These are phyloP conservation scores for Kurtzmaniella quercitrusa DNA, from an alignment of 1,139 yeast genomes.

Conservation along the genomic window DNA sequence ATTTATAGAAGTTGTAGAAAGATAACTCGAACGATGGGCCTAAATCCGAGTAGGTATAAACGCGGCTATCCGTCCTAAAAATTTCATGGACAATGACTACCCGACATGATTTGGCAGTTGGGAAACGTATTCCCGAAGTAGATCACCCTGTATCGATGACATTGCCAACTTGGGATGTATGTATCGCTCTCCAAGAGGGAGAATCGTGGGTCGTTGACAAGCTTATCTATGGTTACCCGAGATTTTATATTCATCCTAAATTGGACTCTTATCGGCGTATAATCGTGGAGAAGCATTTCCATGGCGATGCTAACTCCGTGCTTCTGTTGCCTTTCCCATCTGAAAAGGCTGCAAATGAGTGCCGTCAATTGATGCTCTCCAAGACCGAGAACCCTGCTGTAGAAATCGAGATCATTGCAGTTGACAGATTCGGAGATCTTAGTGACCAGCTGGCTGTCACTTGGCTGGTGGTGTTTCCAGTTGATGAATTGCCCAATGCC, in stretches of 20 bases:
- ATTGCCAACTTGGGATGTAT: conserved; percentile 90
- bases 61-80: not conserved
- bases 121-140: not conserved
- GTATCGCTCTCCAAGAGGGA: conserved; percentile 89
- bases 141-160: conserved; percentile 88
- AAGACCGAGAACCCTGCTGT: conserved; percentile 47
- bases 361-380: conserved; percentile 43
- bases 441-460: conserved; percentile 61
- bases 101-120: not conserved
- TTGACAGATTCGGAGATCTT: conserved; percentile 53
- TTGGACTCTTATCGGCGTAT: conserved; percentile 58
- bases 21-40: too few species aligned
- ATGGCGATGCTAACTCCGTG: conserved; percentile 68
- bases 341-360: conserved; percentile 83
- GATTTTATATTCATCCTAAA: conserved; percentile 74
- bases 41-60: too few species aligned
- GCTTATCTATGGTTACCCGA: conserved; percentile 86
- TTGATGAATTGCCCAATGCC: conserved; percentile 53
- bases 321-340: conserved; percentile 73
- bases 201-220: conserved; percentile 74
- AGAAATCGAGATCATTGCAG: conserved; percentile 69
- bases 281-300: conserved; percentile 60
- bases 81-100: not conserved
- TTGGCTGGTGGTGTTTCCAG: conserved; percentile 73
- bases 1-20: too few species aligned